Percentiles rank a stretch among this genome's conserved stretches.
phyloP scores from a whole-genome alignment of 106 monocot species.

The Chionographis japonica region DNA sequence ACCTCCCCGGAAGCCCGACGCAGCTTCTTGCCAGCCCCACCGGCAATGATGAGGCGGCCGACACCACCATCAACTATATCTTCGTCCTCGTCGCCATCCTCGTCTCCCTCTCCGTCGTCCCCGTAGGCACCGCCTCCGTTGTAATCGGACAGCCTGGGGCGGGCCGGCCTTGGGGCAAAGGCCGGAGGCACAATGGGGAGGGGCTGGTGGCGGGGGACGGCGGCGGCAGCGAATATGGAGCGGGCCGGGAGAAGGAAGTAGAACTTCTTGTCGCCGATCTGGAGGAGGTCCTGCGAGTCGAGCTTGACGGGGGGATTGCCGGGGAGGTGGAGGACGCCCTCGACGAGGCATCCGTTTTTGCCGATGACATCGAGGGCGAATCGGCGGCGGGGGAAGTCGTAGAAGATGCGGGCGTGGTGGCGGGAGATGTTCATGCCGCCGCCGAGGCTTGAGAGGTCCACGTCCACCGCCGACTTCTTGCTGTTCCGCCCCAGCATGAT shows the following conservation, averaged over 20 bases:
- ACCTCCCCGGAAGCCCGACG: neutral
- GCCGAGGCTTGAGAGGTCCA: constrained; percentile 54
- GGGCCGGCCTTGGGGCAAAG: neutral
- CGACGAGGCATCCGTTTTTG: constrained; percentile 63
- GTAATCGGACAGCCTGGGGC: constrained; percentile 1
- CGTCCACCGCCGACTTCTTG: constrained; percentile 57
- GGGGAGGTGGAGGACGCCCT: constrained; percentile 61
- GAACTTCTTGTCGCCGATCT: constrained; percentile 56
- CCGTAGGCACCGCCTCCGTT: neutral
- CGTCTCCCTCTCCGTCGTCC: constrained; percentile 2
- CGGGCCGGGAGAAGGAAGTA: constrained; percentile 70
- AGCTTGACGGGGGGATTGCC: constrained; percentile 58
- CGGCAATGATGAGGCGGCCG: neutral
- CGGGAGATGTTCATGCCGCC: constrained; percentile 70
- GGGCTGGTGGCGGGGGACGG: neutral
- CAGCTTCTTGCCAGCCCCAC: constrained; percentile 1
- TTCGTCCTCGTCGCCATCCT: constrained; percentile 3
- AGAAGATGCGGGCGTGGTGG: constrained; percentile 59
- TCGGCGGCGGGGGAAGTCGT: constrained; percentile 52
- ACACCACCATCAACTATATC: neutral
- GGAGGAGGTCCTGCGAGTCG: constrained; percentile 56
- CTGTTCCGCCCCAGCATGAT: constrained; percentile 61
- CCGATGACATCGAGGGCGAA: constrained; percentile 57
- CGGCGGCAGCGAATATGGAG: constrained; percentile 43
- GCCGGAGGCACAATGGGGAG: neutral